Conservation (phyloP, 2,329 filamentous ascomycete genomes). For the Fusarium falciforme region DNA sequence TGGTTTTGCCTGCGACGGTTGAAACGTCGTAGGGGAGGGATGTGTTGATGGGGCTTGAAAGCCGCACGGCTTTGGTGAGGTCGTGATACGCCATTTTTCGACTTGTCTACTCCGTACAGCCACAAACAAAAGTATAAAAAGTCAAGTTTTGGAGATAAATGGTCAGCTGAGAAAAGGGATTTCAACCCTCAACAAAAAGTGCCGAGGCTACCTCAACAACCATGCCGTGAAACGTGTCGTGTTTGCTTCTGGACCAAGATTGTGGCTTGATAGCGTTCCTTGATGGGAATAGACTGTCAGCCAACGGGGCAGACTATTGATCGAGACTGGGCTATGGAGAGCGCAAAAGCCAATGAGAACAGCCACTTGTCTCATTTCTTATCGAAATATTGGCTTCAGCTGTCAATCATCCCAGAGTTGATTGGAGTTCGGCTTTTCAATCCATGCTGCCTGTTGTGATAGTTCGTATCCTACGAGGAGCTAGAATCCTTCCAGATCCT, state of each 20-base stretch:
- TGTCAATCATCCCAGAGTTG: not conserved
- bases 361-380: not conserved
- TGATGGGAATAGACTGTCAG: not conserved
- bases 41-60: constrained; percentile 5
- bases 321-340: not conserved
- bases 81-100: constrained; percentile 9
- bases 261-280: not conserved
- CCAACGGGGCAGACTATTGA: not conserved
- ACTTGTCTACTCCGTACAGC: not conserved
- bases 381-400: not conserved
- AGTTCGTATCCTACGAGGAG: not conserved
- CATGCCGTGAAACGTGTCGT: not conserved
- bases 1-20: not conserved
- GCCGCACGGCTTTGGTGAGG: not conserved
- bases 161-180: not conserved
- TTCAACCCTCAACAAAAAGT: not conserved
- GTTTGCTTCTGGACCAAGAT: not conserved
- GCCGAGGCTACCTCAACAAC: not conserved
- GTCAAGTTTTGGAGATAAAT: not conserved
- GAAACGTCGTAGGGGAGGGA: constrained; percentile 1
- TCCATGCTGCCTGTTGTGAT: not conserved
- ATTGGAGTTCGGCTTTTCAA: not conserved
- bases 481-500: not conserved
- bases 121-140: not conserved
- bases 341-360: not conserved